A percentile compares a stretch with the other conserved stretches of the same genome.
phyloP scores from a whole-genome alignment of 495 filamentous ascomycete genomes.

The Rhizodiscina lignyota region DNA sequence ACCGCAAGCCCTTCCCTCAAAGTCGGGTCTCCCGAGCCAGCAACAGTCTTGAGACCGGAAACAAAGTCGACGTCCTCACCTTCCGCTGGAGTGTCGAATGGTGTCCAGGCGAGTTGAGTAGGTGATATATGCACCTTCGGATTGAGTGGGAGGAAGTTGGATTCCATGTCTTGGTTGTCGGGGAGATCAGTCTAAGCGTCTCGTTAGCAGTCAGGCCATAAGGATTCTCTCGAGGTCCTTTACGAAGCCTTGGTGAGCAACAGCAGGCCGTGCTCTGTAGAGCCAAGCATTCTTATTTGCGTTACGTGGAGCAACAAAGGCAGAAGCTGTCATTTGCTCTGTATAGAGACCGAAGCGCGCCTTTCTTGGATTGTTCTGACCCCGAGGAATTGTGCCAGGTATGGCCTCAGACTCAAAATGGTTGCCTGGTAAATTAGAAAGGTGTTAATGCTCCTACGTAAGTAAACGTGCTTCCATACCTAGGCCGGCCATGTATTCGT shows the following conservation, averaged over 20 bases:
- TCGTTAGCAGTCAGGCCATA: neutral
- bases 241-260: constrained; percentile 34
- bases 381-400: constrained; percentile 30
- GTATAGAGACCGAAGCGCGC: constrained; percentile 31
- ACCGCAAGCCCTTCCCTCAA: constrained; percentile 31
- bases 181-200: constrained; percentile 25
- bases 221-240: constrained; percentile 1
- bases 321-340: constrained; percentile 30
- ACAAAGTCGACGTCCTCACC: constrained; percentile 25
- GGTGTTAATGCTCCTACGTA: constrained; percentile 1
- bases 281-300: constrained; percentile 33
- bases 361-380: constrained; percentile 30
- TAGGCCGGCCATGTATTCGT: neutral
- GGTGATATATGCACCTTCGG: constrained; percentile 46
- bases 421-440: constrained; percentile 11
- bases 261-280: constrained; percentile 30
- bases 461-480: constrained; percentile 1
- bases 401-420: constrained; percentile 29
- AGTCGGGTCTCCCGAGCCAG: constrained; percentile 32
- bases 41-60: constrained; percentile 30
- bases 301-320: constrained; percentile 31
- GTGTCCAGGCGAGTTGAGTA: constrained; percentile 32
- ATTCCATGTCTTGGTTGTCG: constrained; percentile 27
- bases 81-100: constrained; percentile 26
- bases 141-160: constrained; percentile 30